Percentiles rank a stretch among this genome's conserved stretches.
phyloP scores from a whole-genome alignment of 73 alveolate genomes.

The Symbiodinium pilosum region DNA sequence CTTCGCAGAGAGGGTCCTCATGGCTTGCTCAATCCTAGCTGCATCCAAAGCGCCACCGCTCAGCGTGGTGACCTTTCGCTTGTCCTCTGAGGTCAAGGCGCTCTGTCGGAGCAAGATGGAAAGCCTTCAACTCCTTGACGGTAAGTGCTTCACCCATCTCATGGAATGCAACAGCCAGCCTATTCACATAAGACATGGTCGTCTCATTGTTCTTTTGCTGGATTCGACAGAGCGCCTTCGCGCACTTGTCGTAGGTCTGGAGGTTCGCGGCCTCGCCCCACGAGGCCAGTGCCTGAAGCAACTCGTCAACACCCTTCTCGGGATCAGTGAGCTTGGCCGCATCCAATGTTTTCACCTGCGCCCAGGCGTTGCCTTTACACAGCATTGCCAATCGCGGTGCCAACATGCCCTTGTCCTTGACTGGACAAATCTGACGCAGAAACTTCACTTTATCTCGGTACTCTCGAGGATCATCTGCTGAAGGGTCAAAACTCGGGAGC shows the following conservation, averaged over 20 bases:
- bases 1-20: not conserved
- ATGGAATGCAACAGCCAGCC: not conserved
- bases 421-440: too few species aligned
- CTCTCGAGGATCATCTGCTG: too few species aligned
- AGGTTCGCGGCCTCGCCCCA: constrained; percentile 9
- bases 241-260: not conserved
- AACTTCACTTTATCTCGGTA: too few species aligned
- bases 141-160: not conserved
- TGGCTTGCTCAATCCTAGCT: not conserved
- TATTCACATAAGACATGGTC: too few species aligned
- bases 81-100: not conserved
- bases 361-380: constrained; percentile 23
- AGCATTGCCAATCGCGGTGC: constrained; percentile 17
- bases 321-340: not conserved
- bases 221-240: not conserved
- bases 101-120: not conserved
- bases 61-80: not conserved
- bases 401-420: too few species aligned
- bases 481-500: too few species aligned
- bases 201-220: not conserved
- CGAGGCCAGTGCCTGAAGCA: not conserved
- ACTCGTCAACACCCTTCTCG: not conserved
- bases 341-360: not conserved
- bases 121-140: not conserved
- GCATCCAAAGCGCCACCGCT: not conserved